These are phyloP conservation scores for Aspergillus sp. DNA, from an alignment of 2,329 filamentous ascomycete genomes.

Conservation along the genomic window DNA sequence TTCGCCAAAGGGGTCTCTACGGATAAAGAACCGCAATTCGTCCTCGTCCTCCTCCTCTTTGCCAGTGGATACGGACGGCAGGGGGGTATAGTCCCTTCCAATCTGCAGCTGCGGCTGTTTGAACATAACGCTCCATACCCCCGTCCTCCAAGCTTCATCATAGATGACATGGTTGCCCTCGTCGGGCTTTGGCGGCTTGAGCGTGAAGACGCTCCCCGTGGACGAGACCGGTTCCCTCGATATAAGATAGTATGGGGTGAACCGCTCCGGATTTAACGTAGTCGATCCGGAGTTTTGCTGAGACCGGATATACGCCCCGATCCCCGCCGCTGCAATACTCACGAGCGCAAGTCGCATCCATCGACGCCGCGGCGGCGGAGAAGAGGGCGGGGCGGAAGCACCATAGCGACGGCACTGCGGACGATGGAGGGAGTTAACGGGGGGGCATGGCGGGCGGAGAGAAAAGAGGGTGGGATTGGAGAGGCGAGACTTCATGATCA, in stretches of 20 bases:
- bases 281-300: conserved; percentile 20
- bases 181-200: conserved; percentile 36
- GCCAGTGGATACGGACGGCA: conserved; percentile 50
- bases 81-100: conserved; percentile 83
- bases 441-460: not conserved
- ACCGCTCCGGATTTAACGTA: conserved; percentile 37
- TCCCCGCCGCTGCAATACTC: conserved; percentile 35
- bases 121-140: conserved; percentile 85
- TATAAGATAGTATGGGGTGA: conserved; percentile 43
- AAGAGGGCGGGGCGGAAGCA: conserved; percentile 19
- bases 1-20: conserved; percentile 76
- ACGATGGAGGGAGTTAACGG: conserved; percentile 24
- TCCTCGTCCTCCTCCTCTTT: conserved; percentile 36
- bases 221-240: conserved; percentile 46
- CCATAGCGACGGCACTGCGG: not conserved
- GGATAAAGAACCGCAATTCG: conserved; percentile 70
- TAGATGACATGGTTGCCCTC: conserved; percentile 39
- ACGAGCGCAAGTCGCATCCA: conserved; percentile 38
- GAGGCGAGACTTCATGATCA: not conserved
- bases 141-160: conserved; percentile 55
- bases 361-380: conserved; percentile 23
- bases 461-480: not conserved
- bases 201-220: conserved; percentile 48
- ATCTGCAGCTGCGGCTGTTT: conserved; percentile 96
- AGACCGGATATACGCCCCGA: conserved; percentile 37